Percentiles rank a stretch among this genome's conserved stretches.
Conservation (phyloP, 192 early-diverging fungal species). For the Phycomyces blakesleeanus region DNA sequence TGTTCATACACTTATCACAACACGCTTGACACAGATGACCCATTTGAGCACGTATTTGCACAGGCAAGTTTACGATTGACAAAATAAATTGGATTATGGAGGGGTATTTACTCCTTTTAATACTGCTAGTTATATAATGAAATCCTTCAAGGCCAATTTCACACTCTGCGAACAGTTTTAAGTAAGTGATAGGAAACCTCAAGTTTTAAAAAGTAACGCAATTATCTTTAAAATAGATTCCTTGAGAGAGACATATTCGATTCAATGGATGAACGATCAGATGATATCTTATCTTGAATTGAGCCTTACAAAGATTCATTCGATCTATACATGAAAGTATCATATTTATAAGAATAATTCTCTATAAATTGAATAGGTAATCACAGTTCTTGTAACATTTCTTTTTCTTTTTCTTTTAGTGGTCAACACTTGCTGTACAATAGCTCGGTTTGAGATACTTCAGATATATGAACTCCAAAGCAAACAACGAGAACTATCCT, state of each 20-base stretch:
- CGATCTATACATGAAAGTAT: slow-evolving; percentile 20
- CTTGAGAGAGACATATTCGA: neutral
- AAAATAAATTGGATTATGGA: too few relatives aligned
- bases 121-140: slow-evolving; percentile 12
- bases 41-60: too few relatives aligned
- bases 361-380: neutral
- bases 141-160: slow-evolving; percentile 11
- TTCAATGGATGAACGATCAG: neutral
- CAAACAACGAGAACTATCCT: slow-evolving; percentile 39
- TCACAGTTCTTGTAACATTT: neutral
- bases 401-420: slow-evolving; percentile 5
- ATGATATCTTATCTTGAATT: neutral
- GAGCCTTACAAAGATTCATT: slow-evolving; percentile 11
- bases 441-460: slow-evolving; percentile 45
- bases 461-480: slow-evolving; percentile 46
- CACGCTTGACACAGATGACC: too few relatives aligned
- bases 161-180: slow-evolving; percentile 2
- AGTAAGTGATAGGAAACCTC: neutral
- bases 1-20: too few relatives aligned
- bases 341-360: slow-evolving; percentile 5
- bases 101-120: too few relatives aligned
- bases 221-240: neutral
- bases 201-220: too few relatives aligned
- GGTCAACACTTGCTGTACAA: slow-evolving; percentile 46
- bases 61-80: too few relatives aligned